Percentiles rank a stretch among this genome's conserved stretches.
These are phyloP conservation scores for Leishmania arabica DNA, from an alignment of 208 protist genomes.

Conservation along the genomic window DNA sequence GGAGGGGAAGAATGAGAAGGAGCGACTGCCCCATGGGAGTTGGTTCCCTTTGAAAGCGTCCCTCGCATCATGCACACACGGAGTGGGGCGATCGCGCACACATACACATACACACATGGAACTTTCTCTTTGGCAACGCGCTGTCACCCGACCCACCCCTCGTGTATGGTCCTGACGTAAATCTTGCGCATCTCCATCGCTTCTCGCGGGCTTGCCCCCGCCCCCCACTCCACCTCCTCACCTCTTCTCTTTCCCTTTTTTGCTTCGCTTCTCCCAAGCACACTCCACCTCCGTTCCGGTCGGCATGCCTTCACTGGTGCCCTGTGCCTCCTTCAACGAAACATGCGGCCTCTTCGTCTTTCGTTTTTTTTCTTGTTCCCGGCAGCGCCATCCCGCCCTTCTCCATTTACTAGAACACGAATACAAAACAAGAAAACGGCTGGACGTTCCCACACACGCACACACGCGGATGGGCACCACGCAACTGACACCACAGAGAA, in stretches of 20 bases:
- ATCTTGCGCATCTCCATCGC: neutral
- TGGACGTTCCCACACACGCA: neutral
- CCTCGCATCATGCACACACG: neutral
- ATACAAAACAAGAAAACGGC: slow-evolving; percentile 14
- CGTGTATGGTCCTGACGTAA: neutral
- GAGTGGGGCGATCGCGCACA: neutral
- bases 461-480: neutral
- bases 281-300: no score
- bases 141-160: no score
- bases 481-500: neutral
- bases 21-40: neutral
- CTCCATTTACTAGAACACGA: neutral
- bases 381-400: no score
- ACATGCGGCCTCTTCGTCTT: no score
- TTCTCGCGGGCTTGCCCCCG: neutral
- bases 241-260: neutral
- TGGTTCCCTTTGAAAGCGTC: neutral
- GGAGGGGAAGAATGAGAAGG: neutral
- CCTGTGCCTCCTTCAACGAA: no score
- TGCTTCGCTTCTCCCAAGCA: no score
- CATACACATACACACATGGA: neutral
- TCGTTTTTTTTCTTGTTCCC: no score
- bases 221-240: no score
- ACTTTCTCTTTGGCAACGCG: neutral
- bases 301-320: no score